A percentile compares a stretch with the other conserved stretches of the same genome.
These are phyloP conservation scores for Stemphylium lycopersici DNA, from an alignment of 2,329 filamentous ascomycete genomes.

Conservation along the genomic window DNA sequence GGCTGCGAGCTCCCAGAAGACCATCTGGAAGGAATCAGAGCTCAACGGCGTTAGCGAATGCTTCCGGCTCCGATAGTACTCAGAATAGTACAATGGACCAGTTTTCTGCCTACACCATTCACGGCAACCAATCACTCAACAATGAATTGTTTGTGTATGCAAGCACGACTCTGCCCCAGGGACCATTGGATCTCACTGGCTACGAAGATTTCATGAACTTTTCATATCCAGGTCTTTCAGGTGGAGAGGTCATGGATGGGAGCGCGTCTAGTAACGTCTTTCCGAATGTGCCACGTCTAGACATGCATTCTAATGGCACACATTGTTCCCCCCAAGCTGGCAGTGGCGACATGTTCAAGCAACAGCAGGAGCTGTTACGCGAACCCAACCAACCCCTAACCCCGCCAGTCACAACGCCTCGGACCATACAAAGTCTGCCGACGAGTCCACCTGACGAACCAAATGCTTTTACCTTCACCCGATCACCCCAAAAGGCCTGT, in stretches of 20 bases:
- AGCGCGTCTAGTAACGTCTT: background rate
- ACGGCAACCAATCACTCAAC: background rate
- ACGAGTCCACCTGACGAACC: background rate
- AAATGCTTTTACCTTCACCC: background rate
- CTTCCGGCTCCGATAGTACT: background rate
- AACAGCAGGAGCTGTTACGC: slow-evolving; percentile 1
- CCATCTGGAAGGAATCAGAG: background rate
- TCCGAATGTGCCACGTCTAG: background rate
- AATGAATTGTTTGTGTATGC: background rate
- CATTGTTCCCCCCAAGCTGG: background rate
- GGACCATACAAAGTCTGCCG: background rate
- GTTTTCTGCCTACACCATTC: slow-evolving; percentile 1
- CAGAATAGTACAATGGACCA: slow-evolving; percentile 5
- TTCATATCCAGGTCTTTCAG: background rate
- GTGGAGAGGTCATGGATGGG: background rate
- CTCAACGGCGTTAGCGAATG: background rate
- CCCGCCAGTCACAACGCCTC: slow-evolving; percentile 6
- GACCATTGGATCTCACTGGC: background rate
- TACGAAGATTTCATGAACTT: slow-evolving; percentile 12
- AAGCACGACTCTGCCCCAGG: background rate
- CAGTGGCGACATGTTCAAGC: background rate
- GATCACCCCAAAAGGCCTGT: background rate
- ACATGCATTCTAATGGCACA: slow-evolving; percentile 2
- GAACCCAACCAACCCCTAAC: slow-evolving; percentile 1
- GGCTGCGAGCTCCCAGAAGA: slow-evolving; percentile 5